Evolutionary conservation across 768 basidiomycete species (phyloP).

Genomic region (Boletus reticuloceps): DNA sequence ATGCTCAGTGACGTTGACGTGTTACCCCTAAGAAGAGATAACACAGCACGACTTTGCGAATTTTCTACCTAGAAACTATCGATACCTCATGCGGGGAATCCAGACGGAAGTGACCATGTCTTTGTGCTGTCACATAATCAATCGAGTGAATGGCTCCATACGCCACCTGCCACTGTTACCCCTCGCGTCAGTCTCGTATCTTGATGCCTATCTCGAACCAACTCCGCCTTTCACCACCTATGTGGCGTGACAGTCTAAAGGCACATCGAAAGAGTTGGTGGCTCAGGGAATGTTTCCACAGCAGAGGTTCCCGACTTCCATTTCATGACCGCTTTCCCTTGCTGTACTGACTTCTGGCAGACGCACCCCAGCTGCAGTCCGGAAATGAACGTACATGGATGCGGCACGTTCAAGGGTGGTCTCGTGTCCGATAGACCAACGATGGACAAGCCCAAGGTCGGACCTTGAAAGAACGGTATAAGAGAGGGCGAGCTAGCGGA

Average conservation of each 20-base stretch:
- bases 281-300: conserved; percentile 2
- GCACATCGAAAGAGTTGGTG: not conserved
- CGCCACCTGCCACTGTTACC: not conserved
- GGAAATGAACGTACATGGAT: conserved; percentile 20
- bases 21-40: conserved; percentile 4
- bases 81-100: conserved; percentile 9
- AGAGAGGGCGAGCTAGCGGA: conserved; percentile 11
- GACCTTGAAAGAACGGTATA: conserved; percentile 26
- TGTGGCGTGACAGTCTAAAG: conserved; percentile 12
- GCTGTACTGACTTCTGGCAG: not conserved
- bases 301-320: conserved; percentile 12
- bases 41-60: conserved; percentile 5
- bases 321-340: conserved; percentile 9
- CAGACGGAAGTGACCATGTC: not conserved
- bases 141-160: not conserved
- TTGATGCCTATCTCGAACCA: not conserved
- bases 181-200: not conserved
- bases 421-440: conserved; percentile 15
- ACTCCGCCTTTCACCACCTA: not conserved
- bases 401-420: conserved; percentile 25
- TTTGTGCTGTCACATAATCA: conserved; percentile 1
- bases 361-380: conserved; percentile 5
- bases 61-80: conserved; percentile 18
- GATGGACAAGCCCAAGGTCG: conserved; percentile 7
- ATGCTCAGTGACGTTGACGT: conserved; percentile 5